phyloP scores from a whole-genome alignment of 371 early-diverging fungal species.

The Apophysomyces variabilis region DNA sequence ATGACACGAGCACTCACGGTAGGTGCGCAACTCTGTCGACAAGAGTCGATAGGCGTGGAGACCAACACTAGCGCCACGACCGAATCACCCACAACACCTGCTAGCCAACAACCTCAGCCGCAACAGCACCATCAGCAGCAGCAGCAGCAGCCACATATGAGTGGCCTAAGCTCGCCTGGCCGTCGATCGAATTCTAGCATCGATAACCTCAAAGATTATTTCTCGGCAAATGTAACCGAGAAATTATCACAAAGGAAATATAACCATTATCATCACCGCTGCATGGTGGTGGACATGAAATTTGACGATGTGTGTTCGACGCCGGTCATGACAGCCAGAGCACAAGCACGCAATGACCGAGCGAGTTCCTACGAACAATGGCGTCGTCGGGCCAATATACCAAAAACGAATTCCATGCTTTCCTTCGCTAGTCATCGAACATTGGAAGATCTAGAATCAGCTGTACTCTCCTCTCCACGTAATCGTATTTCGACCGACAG shows the following conservation, averaged over 20 bases:
- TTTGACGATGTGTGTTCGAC: slow-evolving; percentile 34
- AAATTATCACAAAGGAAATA: slow-evolving; percentile 25
- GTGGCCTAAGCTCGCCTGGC: slow-evolving; percentile 4
- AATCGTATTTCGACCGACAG: background rate
- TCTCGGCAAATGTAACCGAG: slow-evolving; percentile 25
- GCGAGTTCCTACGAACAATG: slow-evolving; percentile 22
- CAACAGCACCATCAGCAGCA: background rate
- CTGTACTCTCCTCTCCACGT: background rate
- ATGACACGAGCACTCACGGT: background rate
- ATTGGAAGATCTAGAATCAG: slow-evolving; percentile 9
- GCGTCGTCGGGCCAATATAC: slow-evolving; percentile 25
- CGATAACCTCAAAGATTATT: slow-evolving; percentile 26
- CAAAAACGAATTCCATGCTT: slow-evolving; percentile 29
- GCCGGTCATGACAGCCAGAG: slow-evolving; percentile 27
- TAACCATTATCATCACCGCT: slow-evolving; percentile 23
- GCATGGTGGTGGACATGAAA: slow-evolving; percentile 28
- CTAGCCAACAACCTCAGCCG: slow-evolving; percentile 1
- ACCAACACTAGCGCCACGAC: slow-evolving; percentile 1
- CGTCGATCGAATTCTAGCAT: slow-evolving; percentile 22
- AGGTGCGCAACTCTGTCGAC: slow-evolving; percentile 12
- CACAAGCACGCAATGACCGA: slow-evolving; percentile 23
- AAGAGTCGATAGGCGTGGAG: slow-evolving; percentile 8
- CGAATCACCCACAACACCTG: slow-evolving; percentile 8
- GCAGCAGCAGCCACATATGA: background rate
- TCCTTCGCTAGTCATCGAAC: slow-evolving; percentile 16